These are phyloP conservation scores for Infundibulicybe gibba DNA, from an alignment of 768 basidiomycete species.

Conservation along the genomic window DNA sequence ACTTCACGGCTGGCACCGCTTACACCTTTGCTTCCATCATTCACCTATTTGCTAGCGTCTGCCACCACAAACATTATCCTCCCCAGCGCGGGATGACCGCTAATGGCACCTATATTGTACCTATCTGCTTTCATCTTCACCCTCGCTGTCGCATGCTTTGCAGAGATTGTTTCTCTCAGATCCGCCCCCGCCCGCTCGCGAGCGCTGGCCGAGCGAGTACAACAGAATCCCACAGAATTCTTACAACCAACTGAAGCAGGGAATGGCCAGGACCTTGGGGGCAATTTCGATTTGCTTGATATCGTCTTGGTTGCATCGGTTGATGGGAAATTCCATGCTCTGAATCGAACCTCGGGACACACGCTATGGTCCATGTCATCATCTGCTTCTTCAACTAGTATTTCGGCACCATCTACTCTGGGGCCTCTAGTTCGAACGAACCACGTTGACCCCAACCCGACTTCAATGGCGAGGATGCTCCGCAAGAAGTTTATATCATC, in stretches of 20 bases:
- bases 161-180: slow-evolving; percentile 25
- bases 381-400: slow-evolving; percentile 35
- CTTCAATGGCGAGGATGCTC: slow-evolving; percentile 42
- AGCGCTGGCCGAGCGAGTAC: slow-evolving; percentile 22
- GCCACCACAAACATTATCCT: too few relatives aligned
- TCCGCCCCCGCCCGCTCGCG: slow-evolving; percentile 14
- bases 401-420: slow-evolving; percentile 49
- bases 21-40: too few relatives aligned
- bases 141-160: slow-evolving; percentile 23
- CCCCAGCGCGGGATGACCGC: slow-evolving; percentile 20
- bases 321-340: slow-evolving; percentile 92
- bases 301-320: slow-evolving; percentile 89
- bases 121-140: slow-evolving; percentile 19
- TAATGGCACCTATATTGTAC: slow-evolving; percentile 30
- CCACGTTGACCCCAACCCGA: slow-evolving; percentile 59
- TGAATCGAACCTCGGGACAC: slow-evolving; percentile 82
- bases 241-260: slow-evolving; percentile 13
- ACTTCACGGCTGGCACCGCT: too few relatives aligned
- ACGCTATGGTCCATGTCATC: slow-evolving; percentile 87
- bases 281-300: slow-evolving; percentile 67
- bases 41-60: too few relatives aligned
- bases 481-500: slow-evolving; percentile 83
- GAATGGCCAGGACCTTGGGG: slow-evolving; percentile 16
- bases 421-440: slow-evolving; percentile 73
- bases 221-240: slow-evolving; percentile 12